Base-by-base conservation (phyloP, 805 yeast species). In the Yamadazyma olivae region DNA sequence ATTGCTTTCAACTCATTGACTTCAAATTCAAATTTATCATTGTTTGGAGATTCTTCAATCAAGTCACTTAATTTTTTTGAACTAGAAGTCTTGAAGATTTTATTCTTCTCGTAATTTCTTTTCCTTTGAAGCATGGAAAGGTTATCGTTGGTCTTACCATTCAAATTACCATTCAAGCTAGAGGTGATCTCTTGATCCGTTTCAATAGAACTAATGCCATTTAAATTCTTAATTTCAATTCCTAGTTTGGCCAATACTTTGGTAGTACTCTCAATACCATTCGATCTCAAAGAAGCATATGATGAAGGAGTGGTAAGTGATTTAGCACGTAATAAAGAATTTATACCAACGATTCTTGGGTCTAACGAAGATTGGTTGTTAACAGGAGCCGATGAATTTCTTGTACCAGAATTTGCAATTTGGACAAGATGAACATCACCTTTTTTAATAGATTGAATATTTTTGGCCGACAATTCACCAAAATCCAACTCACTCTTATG, bases 171-270 rank as follows among this genome's bases (percentile, higher is more conserved):
- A 20, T 10, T 20, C 9, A 10, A 20, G 10, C 9, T 7, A 15
- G 10, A 6, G 14, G 6, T 14, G 7, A 12, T 17, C 12, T 17
- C 10, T 17, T 8, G 15, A 9, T 23, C 6, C 12, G 6, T 8
- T 25, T 30, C 33, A 9, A 44, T 38, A 2, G n/a, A 13, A 5
- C 5, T 5, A 6, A 15, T 6, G n/a, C n/a, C n/a, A 13, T 8
- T 24, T 13, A 24, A 24, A 24, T 24, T 24, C 27, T 27, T 32
- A 9, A 44, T 27, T 19, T 59, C 64, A 30, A 66, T 64, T 1
- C 72, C 72, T 29, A 65, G 46, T 33, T 56, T 59, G 25, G 62
- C 63, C 36, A 66, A 54, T 2, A 64, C 68, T 28, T 51, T 53
- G 10, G 53, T 40, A 35, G 66, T 58, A 38, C 56, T 56, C 9